Conservation (phyloP, 1,284 basidiomycete species). For the Cutaneotrichosporon sp. region DNA sequence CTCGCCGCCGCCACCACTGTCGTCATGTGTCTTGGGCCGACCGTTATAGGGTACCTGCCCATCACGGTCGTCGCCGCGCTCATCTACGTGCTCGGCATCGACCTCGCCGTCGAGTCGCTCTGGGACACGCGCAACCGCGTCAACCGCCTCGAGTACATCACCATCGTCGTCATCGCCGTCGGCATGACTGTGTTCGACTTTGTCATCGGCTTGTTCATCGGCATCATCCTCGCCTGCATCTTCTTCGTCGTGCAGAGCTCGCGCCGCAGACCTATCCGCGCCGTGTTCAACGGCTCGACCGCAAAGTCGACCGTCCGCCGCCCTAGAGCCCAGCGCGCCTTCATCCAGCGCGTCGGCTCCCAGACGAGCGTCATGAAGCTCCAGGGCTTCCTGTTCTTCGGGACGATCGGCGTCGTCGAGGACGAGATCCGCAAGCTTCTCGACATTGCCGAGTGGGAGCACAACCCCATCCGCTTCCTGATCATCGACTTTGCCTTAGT, state of each 20-base stretch:
- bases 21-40: conserved; percentile 72
- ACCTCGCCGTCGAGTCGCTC: conserved; percentile 89
- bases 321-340: conserved; percentile 82
- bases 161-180: conserved; percentile 66
- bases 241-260: conserved; percentile 97
- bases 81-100: conserved; percentile 93
- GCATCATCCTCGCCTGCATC: conserved; percentile 86
- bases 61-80: conserved; percentile 87
- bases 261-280: conserved; percentile 75
- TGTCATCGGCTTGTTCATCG: conserved; percentile 89
- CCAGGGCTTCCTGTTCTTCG: conserved; percentile 91
- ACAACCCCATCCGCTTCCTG: conserved; percentile 84
- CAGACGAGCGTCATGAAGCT: conserved; percentile 88
- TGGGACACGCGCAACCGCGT: conserved; percentile 94
- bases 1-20: conserved; percentile 74
- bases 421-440: conserved; percentile 67
- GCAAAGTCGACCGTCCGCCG: conserved; percentile 89
- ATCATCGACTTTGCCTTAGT: conserved; percentile 83
- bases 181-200: conserved; percentile 94
- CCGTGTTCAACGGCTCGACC: conserved; percentile 73
- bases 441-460: conserved; percentile 71
- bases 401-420: conserved; percentile 87
- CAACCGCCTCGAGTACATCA: conserved; percentile 64
- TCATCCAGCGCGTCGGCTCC: conserved; percentile 85
- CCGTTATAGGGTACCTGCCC: conserved; percentile 79